These are phyloP conservation scores for Xylariaceae sp. DNA, from an alignment of 2,329 filamentous ascomycete genomes.

Conservation along the genomic window DNA sequence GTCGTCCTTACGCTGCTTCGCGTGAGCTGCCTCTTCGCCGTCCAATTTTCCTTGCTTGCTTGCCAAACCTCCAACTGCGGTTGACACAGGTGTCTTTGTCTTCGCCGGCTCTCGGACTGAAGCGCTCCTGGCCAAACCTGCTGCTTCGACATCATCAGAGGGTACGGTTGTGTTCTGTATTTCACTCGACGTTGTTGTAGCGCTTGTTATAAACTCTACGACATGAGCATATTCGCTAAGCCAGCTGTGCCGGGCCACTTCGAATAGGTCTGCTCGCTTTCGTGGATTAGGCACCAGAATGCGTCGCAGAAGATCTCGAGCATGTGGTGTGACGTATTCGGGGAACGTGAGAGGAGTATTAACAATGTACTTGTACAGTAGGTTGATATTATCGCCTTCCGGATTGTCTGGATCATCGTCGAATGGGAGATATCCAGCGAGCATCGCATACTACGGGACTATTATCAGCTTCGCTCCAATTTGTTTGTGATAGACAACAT, in stretches of 20 bases:
- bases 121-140: conserved; percentile 73
- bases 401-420: conserved; percentile 98
- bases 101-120: conserved; percentile 88
- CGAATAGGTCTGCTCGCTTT: conserved; percentile 92
- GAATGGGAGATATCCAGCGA: conserved; percentile 94
- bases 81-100: conserved; percentile 48
- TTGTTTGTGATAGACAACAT: conserved; percentile 35
- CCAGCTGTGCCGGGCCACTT: conserved; percentile 97
- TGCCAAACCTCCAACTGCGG: conserved; percentile 57
- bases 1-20: conserved; percentile 73
- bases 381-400: conserved; percentile 97
- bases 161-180: conserved; percentile 75
- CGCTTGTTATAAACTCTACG: conserved; percentile 95
- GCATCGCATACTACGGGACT: conserved; percentile 86
- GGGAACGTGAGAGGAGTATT: conserved; percentile 95
- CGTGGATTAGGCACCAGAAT: conserved; percentile 94
- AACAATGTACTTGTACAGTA: conserved; percentile 98
- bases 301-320: conserved; percentile 82
- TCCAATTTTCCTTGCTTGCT: conserved; percentile 75
- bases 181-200: conserved; percentile 80
- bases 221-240: conserved; percentile 95
- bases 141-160: conserved; percentile 53
- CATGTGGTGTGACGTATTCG: conserved; percentile 97
- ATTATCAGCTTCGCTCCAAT: conserved; percentile 19
- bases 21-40: conserved; percentile 50